Evolutionary conservation across 2,329 filamentous ascomycete species (phyloP).

Genomic region (Emericellopsis cladophorae): DNA sequence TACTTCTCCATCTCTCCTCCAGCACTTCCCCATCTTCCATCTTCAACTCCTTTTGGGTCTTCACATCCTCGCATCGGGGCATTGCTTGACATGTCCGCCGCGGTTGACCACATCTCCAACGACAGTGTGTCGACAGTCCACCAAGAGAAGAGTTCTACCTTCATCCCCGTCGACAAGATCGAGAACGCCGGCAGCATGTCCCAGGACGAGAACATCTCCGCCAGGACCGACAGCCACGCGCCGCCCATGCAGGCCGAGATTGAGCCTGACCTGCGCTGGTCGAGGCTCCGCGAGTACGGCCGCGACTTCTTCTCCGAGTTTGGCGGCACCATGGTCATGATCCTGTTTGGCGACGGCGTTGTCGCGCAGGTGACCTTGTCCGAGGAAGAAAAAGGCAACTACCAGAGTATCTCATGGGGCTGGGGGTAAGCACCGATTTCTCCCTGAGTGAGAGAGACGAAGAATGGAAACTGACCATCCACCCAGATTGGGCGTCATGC

Average conservation of each 20-base stretch:
- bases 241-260: slow-evolving; percentile 9
- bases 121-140: slow-evolving; percentile 16
- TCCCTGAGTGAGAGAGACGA: neutral
- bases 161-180: slow-evolving; percentile 13
- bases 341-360: slow-evolving; percentile 59
- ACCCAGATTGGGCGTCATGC: slow-evolving; percentile 48
- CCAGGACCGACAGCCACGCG: neutral
- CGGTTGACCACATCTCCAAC: too few species aligned
- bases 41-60: neutral
- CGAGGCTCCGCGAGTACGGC: slow-evolving; percentile 31
- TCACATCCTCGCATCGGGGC: neutral
- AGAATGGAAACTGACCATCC: too few species aligned
- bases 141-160: slow-evolving; percentile 12
- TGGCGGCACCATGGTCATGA: slow-evolving; percentile 53
- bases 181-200: slow-evolving; percentile 14
- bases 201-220: slow-evolving; percentile 3
- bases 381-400: slow-evolving; percentile 29
- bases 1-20: neutral
- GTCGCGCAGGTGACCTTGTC: slow-evolving; percentile 58
- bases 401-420: slow-evolving; percentile 35
- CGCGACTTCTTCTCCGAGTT: slow-evolving; percentile 55
- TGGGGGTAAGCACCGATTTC: slow-evolving; percentile 27
- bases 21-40: neutral
- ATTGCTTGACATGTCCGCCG: slow-evolving; percentile 11
- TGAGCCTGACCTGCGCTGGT: slow-evolving; percentile 30